These are phyloP conservation scores for Parathielavia appendiculata DNA, from an alignment of 495 filamentous ascomycete species.

Conservation along the genomic window DNA sequence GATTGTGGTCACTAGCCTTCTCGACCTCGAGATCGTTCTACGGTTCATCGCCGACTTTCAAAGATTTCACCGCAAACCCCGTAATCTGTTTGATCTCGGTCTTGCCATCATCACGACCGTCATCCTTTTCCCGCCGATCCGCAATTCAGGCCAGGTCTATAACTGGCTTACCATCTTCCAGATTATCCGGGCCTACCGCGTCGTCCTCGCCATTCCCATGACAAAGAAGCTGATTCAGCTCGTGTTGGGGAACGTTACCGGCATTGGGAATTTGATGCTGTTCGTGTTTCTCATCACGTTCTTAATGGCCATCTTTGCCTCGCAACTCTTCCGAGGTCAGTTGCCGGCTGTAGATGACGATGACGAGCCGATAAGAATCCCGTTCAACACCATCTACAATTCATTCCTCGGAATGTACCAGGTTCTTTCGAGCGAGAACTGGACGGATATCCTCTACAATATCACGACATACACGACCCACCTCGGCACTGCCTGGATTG, in stretches of 20 bases:
- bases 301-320: constrained; percentile 86
- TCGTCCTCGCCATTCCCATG: constrained; percentile 83
- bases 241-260: constrained; percentile 85
- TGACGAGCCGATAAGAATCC: constrained; percentile 56
- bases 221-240: constrained; percentile 79
- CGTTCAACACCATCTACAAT: constrained; percentile 89
- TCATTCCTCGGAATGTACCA: constrained; percentile 98
- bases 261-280: constrained; percentile 88
- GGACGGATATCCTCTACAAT: constrained; percentile 83
- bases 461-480: constrained; percentile 60
- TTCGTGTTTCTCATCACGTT: constrained; percentile 97
- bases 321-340: constrained; percentile 86
- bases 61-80: constrained; percentile 62
- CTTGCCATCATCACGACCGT: constrained; percentile 75
- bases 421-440: constrained; percentile 94
- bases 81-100: constrained; percentile 73
- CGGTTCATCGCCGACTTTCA: constrained; percentile 76
- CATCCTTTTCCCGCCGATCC: constrained; percentile 82
- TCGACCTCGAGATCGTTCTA: constrained; percentile 76
- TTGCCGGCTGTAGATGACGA: constrained; percentile 56
- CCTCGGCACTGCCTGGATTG: constrained; percentile 81
- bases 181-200: constrained; percentile 84
- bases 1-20: constrained; percentile 67
- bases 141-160: constrained; percentile 68
- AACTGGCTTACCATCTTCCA: constrained; percentile 91